Evolutionary conservation across 176 grass and related monocot genomes (phyloP), one percentile per base, ranked within the genome.

Genomic region (Zoysia japonica): DNA sequence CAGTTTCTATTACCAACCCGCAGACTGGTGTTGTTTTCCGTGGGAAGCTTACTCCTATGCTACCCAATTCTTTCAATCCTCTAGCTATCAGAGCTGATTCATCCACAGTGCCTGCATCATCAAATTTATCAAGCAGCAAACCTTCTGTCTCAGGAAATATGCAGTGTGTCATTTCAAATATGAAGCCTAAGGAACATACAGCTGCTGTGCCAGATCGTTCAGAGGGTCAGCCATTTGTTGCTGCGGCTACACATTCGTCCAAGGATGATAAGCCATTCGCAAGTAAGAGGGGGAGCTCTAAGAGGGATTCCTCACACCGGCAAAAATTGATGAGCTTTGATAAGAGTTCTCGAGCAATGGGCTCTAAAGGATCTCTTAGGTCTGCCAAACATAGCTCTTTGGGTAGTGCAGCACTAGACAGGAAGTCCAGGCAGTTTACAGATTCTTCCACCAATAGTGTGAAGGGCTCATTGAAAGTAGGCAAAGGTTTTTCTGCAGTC

Each of bases 241-340:
- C 86, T 67, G 67, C 70, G n/a, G 80, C 68, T 12, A 81, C 77
- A 46, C 83, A 81, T 20, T 74, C 80, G 82, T n/a, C 47, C 13
- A 90, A 89, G 72, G 78, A 88, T 80, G 86, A 93, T 57, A 99
- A 84, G 76, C 64, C 90, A 64, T 78, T 77, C 46, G 47, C 80
- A 81, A 88, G 81, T 55, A 99, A 88, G 77, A 88, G 78, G 41
- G 81, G 81, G 20, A 68, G 41, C 71, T 93, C 88, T 78, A 99
- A 93, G 82, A 91, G 87, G 77, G 96, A 99, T 75, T 87, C 82
- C n/a, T 68, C 78, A 36, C 92, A 95, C 68, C 88, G 89, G 39
- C 90, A 90, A 63, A 99, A 99, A 76, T 90, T 93, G 57, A 91
- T 86, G 77, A 79, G 86, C 81, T 86, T 95, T 63, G 96, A 99